Evolutionary conservation across 257 asterid genomes (phyloP).

Genomic region (Salvia rosmarinus): DNA sequence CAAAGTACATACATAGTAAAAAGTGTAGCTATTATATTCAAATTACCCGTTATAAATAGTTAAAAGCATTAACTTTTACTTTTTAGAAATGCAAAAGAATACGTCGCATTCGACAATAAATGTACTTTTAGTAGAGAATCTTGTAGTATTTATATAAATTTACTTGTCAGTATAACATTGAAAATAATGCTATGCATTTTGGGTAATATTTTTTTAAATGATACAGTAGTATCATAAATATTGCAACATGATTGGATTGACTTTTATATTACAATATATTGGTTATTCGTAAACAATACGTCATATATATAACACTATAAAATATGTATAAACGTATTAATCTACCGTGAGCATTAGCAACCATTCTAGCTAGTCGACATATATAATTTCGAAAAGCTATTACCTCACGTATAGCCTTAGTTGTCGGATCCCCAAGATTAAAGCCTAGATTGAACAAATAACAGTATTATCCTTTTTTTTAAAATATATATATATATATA

Average conservation of each 20-base stretch:
- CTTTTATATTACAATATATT: too few species aligned
- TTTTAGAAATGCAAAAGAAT: background rate
- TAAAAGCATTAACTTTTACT: background rate
- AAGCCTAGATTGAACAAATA: background rate
- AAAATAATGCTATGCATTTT: background rate
- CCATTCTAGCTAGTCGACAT: too few species aligned
- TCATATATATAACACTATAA: too few species aligned
- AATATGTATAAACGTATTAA: too few species aligned
- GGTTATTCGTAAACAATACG: background rate
- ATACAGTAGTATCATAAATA: too few species aligned
- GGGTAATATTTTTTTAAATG: background rate
- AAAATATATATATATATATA: too few species aligned
- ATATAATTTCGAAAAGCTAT: background rate
- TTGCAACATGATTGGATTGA: background rate
- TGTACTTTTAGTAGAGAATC: background rate
- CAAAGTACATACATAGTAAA: background rate
- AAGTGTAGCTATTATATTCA: background rate
- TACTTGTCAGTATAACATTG: background rate
- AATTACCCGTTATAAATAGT: conserved; percentile 3
- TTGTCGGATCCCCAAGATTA: background rate
- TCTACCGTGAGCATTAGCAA: too few species aligned
- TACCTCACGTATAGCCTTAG: background rate
- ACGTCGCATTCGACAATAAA: background rate
- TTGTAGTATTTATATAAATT: background rate
- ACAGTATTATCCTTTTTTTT: background rate